phyloP scores from a whole-genome alignment of 2,329 filamentous ascomycete species.

The Pseudomassariella vexata region DNA sequence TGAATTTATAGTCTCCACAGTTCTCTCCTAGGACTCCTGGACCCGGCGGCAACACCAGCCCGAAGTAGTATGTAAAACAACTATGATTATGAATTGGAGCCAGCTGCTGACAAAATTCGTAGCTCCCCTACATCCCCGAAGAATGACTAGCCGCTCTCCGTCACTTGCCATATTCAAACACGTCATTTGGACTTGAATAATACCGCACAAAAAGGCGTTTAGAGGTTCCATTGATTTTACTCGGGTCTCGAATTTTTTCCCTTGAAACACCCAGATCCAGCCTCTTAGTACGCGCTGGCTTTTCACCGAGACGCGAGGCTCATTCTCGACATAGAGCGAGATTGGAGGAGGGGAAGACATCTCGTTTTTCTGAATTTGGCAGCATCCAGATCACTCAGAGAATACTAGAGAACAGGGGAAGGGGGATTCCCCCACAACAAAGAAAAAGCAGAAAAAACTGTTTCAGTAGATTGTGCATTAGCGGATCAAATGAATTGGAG shows the following conservation, averaged over 20 bases:
- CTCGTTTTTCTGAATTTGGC: too few relatives aligned
- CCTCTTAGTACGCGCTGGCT: slow-evolving; percentile 1
- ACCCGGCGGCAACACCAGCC: slow-evolving; percentile 30
- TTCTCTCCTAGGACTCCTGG: slow-evolving; percentile 40
- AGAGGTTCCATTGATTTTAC: not conserved
- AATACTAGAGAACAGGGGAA: slow-evolving; percentile 1
- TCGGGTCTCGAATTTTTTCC: slow-evolving; percentile 9
- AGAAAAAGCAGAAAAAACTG: slow-evolving; percentile 1
- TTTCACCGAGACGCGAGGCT: not conserved
- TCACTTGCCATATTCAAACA: not conserved
- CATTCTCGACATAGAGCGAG: slow-evolving; percentile 3
- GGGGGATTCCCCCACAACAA: not conserved
- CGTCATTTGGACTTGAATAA: slow-evolving; percentile 8
- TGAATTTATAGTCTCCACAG: slow-evolving; percentile 32
- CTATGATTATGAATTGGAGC: too few relatives aligned
- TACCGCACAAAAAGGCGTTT: slow-evolving; percentile 9
- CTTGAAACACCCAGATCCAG: too few relatives aligned
- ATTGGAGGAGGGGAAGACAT: too few relatives aligned
- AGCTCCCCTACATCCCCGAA: slow-evolving; percentile 28
- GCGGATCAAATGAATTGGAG: too few relatives aligned
- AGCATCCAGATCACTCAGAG: not conserved
- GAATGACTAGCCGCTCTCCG: slow-evolving; percentile 9
- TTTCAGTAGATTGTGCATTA: slow-evolving; percentile 4
- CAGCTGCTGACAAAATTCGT: slow-evolving; percentile 7
- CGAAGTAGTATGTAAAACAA: slow-evolving; percentile 38